Conservation (phyloP, 306 rosid species). For the Trifolium subterraneum region DNA sequence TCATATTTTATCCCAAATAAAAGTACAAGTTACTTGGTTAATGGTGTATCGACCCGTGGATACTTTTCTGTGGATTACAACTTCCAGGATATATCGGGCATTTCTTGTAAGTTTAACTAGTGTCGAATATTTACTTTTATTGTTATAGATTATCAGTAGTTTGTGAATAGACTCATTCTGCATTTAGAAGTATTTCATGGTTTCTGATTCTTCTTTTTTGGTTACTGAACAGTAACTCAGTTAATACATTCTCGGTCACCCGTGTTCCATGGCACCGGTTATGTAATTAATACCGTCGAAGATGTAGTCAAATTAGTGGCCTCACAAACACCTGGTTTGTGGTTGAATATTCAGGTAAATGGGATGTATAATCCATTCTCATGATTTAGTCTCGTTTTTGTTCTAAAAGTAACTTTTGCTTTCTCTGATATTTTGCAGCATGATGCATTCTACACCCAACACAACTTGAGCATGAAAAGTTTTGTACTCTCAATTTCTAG, state of each 20-base stretch:
- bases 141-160: too few species aligned
- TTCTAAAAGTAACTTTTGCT: conserved; percentile 23
- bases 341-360: conserved; percentile 91
- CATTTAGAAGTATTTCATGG: too few species aligned
- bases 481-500: conserved; percentile 57
- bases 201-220: neutral
- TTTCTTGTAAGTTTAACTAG: neutral
- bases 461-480: conserved; percentile 71
- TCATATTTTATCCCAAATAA: neutral
- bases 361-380: conserved; percentile 21
- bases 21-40: conserved; percentile 36
- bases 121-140: too few species aligned
- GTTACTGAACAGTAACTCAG: conserved; percentile 62
- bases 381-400: conserved; percentile 16
- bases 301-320: conserved; percentile 32
- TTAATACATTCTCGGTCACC: conserved; percentile 51
- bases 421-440: conserved; percentile 58
- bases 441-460: conserved; percentile 64
- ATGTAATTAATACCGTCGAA: conserved; percentile 52
- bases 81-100: neutral
- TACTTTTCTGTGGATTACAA: conserved; percentile 54
- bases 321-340: conserved; percentile 48
- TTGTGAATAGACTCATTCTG: too few species aligned
- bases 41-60: conserved; percentile 36
- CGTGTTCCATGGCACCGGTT: conserved; percentile 52